phyloP scores from a whole-genome alignment of 176 grass and related monocot species.

The Microstegium vimineum region DNA sequence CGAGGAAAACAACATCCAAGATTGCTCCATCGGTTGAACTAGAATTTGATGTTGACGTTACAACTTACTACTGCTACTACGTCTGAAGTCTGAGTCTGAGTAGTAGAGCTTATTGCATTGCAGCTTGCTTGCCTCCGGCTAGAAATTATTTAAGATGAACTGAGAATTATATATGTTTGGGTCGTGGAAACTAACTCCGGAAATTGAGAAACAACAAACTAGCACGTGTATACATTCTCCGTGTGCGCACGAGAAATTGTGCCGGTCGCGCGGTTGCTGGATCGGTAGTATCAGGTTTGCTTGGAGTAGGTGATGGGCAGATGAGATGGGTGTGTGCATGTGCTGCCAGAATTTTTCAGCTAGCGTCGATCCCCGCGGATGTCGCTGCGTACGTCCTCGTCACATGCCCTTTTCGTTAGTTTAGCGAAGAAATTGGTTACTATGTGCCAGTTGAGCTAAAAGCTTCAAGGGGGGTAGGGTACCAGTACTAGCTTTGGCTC shows the following conservation, averaged over 20 bases:
- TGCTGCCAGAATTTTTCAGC: constrained; percentile 12
- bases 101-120: no score
- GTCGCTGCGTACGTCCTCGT: not conserved
- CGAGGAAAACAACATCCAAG: no score
- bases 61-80: not conserved
- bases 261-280: no score
- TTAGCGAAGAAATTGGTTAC: not conserved
- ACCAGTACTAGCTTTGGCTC: not conserved
- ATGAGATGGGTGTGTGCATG: constrained; percentile 25
- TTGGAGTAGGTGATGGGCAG: constrained; percentile 5
- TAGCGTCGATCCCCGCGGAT: not conserved
- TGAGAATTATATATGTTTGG: not conserved
- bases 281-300: not conserved
- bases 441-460: constrained; percentile 13
- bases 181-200: not conserved
- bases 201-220: not conserved
- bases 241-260: not conserved
- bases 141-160: not conserved
- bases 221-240: not conserved
- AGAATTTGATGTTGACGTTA: not conserved
- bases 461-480: not conserved
- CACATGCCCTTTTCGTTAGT: constrained; percentile 15
- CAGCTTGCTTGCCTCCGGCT: not conserved
- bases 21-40: not conserved
- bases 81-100: not conserved